These are phyloP conservation scores for Zygoascus meyerae DNA, from an alignment of 1,139 yeast species.

Conservation along the genomic window DNA sequence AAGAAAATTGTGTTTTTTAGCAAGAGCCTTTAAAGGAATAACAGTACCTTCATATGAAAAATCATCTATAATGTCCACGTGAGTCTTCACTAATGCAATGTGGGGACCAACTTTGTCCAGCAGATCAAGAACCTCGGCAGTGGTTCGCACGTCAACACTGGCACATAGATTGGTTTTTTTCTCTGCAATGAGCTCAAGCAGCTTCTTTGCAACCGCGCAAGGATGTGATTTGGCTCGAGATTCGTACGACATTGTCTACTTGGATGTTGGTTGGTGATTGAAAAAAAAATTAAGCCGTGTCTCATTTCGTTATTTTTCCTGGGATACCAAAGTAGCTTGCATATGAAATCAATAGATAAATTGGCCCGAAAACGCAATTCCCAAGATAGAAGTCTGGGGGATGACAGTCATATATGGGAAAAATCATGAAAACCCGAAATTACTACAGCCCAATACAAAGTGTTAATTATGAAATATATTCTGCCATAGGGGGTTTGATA, in stretches of 20 bases:
- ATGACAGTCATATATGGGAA: too few species aligned
- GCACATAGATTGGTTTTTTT: slow-evolving; percentile 92
- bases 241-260: slow-evolving; percentile 38
- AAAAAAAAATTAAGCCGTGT: too few species aligned
- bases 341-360: too few species aligned
- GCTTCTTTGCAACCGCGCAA: slow-evolving; percentile 73
- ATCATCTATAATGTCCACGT: slow-evolving; percentile 87
- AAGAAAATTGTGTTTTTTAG: slow-evolving; percentile 74
- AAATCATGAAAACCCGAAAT: too few species aligned
- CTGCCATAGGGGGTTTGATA: too few species aligned
- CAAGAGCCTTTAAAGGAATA: slow-evolving; percentile 60
- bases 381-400: too few species aligned
- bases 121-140: slow-evolving; percentile 63
- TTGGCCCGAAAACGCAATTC: too few species aligned
- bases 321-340: too few species aligned
- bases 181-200: slow-evolving; percentile 66
- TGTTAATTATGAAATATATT: too few species aligned
- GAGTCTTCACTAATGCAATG: slow-evolving; percentile 90
- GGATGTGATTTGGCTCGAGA: slow-evolving; percentile 65
- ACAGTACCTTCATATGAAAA: slow-evolving; percentile 77
- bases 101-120: slow-evolving; percentile 83
- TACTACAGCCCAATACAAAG: too few species aligned
- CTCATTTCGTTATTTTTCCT: too few species aligned
- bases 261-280: too few species aligned
- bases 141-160: slow-evolving; percentile 83